Evolutionary conservation across 225 moss, liverwort and hornwort species (phyloP).

Genomic region (Rhytidiadelphus loreus): DNA sequence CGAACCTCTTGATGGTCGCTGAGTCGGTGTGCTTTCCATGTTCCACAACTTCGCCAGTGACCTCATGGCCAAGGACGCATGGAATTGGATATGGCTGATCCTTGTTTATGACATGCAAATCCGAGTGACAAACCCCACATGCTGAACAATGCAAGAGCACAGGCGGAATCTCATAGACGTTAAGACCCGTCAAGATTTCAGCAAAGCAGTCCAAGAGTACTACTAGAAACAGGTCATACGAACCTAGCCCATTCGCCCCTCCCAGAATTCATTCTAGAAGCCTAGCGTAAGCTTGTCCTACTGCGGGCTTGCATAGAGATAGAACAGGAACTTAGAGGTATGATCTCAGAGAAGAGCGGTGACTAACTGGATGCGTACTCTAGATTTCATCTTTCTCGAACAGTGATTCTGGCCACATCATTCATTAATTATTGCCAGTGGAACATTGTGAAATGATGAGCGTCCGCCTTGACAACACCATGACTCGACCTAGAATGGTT

Average conservation of each 20-base stretch:
- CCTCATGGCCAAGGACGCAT: conserved; percentile 90
- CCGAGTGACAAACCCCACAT: conserved; percentile 98
- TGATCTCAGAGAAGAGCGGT: neutral
- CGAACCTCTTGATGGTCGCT: conserved; percentile 67
- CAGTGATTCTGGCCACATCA: neutral
- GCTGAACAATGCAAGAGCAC: conserved; percentile 37
- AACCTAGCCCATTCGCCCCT: neutral
- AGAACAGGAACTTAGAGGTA: neutral
- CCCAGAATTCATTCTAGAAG: neutral
- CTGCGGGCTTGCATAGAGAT: neutral
- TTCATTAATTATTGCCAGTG: neutral
- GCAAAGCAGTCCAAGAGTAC: neutral
- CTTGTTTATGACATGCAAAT: conserved; percentile 85
- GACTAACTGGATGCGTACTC: neutral
- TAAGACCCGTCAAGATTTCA: neutral
- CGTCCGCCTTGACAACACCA: neutral
- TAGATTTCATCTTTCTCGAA: neutral
- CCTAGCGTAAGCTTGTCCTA: neutral
- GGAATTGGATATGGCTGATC: conserved; percentile 84
- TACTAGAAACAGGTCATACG: neutral
- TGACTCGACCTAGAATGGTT: neutral
- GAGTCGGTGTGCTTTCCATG: conserved; percentile 83
- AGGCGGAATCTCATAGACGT: neutral
- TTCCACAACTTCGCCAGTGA: conserved; percentile 81
- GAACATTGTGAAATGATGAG: neutral